These are phyloP conservation scores for Pestalotiopsis sp. DNA, from an alignment of 2,329 filamentous ascomycete genomes.

Conservation along the genomic window DNA sequence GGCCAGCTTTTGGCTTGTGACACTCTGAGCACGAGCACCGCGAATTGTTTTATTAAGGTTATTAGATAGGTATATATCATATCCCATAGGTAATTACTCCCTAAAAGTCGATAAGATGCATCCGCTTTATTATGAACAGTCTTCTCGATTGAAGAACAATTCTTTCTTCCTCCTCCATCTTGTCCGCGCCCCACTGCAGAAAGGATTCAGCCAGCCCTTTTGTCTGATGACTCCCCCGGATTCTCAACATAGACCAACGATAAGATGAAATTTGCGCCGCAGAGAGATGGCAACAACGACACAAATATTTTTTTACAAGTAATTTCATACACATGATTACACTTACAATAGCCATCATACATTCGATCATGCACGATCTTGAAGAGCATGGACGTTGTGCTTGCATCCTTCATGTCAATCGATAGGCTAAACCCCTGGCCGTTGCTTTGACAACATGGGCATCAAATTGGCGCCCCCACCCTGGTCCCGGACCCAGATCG, in stretches of 20 bases:
- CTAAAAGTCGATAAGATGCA: neutral
- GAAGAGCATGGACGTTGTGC: neutral
- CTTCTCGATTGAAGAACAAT: neutral
- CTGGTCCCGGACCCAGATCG: neutral
- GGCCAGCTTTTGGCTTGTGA: neutral
- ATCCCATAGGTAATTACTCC: neutral
- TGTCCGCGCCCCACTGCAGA: neutral
- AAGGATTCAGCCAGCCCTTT: neutral
- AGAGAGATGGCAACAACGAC: too few relatives aligned
- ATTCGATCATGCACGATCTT: neutral
- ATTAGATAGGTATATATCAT: neutral
- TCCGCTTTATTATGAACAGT: neutral
- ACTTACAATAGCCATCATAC: too few relatives aligned
- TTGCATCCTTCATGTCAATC: neutral
- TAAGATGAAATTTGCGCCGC: too few relatives aligned
- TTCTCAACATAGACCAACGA: too few relatives aligned
- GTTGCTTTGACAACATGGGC: constrained; percentile 13
- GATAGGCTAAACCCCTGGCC: neutral
- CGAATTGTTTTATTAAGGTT: neutral
- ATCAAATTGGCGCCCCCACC: neutral
- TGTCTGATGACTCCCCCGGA: neutral
- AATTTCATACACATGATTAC: too few relatives aligned
- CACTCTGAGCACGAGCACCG: neutral
- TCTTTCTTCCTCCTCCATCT: neutral
- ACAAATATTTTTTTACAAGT: too few relatives aligned